Evolutionary conservation across 1,284 basidiomycete species (phyloP), one percentile per base, ranked within the genome.

Genomic region (Uromyces viciae-fabae): DNA sequence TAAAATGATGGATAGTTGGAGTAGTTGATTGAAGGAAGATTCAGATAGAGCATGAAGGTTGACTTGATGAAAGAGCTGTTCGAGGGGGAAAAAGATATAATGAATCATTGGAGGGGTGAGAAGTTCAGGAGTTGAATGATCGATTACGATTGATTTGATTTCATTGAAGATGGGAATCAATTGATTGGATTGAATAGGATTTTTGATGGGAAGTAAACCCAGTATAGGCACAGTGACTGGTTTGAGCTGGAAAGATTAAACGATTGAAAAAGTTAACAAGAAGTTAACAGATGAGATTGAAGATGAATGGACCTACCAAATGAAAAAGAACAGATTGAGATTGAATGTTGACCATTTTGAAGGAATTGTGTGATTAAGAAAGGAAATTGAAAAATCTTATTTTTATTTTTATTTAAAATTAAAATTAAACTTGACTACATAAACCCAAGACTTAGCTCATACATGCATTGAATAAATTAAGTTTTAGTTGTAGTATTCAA

Each of bases 41-140:
- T 73, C 52, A 7, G 71, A 73, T 36, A 73, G 8, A n/a, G 28
- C 14, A n/a, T 9, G 1, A 36, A 73, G 71, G 54, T 73, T 73
- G 31, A 40, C 22, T n/a, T n/a, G 71, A 73, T 54, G 33, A 25
- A 56, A 73, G 31, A 73, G 33, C 36, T 73, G 71, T 36, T 73
- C 52, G 46, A 73, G 19, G 22, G 71, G 71, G 43, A 73, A 73
- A n/a, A 56, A 73, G 31, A 73, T 56, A 22, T 73, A 73, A 40
- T 73, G 71, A 33, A 73, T 73, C 71, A 73, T 73, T 14, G 71
- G 71, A n/a, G 49, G 71, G 1, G 49, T 43, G 7, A 73, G 22
- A 3, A 73, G 71, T 42, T 73, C 49, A 22, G 71, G 19, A 8
- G 54, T 46, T 38, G 46, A 38, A 40, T 73, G 71, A n/a, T 73